phyloP scores from a whole-genome alignment of 2,329 filamentous ascomycete species.

The Chrysosporium keratinophilum region DNA sequence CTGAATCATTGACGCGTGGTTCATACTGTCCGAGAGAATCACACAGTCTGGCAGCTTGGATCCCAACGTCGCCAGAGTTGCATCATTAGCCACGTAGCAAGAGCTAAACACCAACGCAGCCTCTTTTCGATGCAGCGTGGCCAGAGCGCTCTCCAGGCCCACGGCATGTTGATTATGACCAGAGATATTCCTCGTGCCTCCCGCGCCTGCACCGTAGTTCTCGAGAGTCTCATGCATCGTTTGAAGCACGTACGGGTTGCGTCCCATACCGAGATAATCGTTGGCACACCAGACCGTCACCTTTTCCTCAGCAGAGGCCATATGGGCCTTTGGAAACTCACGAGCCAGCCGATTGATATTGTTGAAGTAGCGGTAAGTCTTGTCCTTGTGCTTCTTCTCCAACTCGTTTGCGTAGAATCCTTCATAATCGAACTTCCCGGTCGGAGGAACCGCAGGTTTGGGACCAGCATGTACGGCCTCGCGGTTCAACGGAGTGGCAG shows the following conservation, averaged over 20 bases:
- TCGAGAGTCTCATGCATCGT: constrained; percentile 93
- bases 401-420: constrained; percentile 77
- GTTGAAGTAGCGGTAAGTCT: constrained; percentile 99
- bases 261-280: constrained; percentile 96
- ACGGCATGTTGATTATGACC: constrained; percentile 95
- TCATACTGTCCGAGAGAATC: constrained; percentile 92
- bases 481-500: constrained; percentile 6
- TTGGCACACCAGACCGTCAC: constrained; percentile 99
- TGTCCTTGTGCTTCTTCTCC: constrained; percentile 99
- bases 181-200: constrained; percentile 93
- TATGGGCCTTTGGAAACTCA: constrained; percentile 92
- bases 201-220: constrained; percentile 87
- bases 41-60: constrained; percentile 95
- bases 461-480: constrained; percentile 15
- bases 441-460: constrained; percentile 40
- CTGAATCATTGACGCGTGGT: constrained; percentile 99
- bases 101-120: constrained; percentile 89
- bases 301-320: constrained; percentile 66
- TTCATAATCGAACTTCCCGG: constrained; percentile 74
- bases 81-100: constrained; percentile 97
- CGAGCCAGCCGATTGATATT: constrained; percentile 98
- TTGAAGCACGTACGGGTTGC: constrained; percentile 74
- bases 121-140: constrained; percentile 84
- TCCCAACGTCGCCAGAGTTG: constrained; percentile 89
- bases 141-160: constrained; percentile 66